Conservation (phyloP, 768 basidiomycete genomes). For the Hygrocybe punicea region DNA sequence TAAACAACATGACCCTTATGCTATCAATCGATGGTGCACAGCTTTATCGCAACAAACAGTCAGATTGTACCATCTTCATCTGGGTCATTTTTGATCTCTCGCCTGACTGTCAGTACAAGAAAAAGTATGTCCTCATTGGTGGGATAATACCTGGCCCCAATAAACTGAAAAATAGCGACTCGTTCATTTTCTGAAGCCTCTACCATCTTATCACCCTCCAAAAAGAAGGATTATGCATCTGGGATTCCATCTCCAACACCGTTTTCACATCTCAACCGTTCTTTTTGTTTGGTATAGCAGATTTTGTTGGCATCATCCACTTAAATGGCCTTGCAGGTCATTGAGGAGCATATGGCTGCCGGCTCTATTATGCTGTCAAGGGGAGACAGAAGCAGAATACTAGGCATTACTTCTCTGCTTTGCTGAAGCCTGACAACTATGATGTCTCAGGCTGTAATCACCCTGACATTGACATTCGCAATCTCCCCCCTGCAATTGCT, state of each 20-base stretch:
- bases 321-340: constrained; percentile 38
- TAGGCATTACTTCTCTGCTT: constrained; percentile 35
- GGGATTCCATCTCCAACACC: constrained; percentile 23
- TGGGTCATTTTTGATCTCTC: constrained; percentile 37
- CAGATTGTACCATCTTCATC: constrained; percentile 43
- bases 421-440: constrained; percentile 26
- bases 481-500: too few relatives aligned
- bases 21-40: constrained; percentile 43
- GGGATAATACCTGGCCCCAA: constrained; percentile 28
- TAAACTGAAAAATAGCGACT: constrained; percentile 34
- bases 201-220: constrained; percentile 33
- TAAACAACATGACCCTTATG: constrained; percentile 34
- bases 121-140: constrained; percentile 22
- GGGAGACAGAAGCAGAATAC: constrained; percentile 29
- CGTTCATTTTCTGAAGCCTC: constrained; percentile 34
- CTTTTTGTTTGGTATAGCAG: constrained; percentile 28
- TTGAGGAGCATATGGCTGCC: constrained; percentile 35
- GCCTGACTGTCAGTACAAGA: constrained; percentile 25
- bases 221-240: constrained; percentile 30
- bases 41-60: constrained; percentile 41
- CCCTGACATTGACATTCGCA: too few relatives aligned
- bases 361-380: constrained; percentile 26
- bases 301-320: constrained; percentile 32
- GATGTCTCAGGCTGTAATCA: constrained; percentile 19
- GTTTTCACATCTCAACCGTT: constrained; percentile 18